Percentiles rank a stretch among this genome's conserved stretches.
Evolutionary conservation across 2,329 filamentous ascomycete genomes (phyloP).

Genomic region (Ophiosphaerella korrae): DNA sequence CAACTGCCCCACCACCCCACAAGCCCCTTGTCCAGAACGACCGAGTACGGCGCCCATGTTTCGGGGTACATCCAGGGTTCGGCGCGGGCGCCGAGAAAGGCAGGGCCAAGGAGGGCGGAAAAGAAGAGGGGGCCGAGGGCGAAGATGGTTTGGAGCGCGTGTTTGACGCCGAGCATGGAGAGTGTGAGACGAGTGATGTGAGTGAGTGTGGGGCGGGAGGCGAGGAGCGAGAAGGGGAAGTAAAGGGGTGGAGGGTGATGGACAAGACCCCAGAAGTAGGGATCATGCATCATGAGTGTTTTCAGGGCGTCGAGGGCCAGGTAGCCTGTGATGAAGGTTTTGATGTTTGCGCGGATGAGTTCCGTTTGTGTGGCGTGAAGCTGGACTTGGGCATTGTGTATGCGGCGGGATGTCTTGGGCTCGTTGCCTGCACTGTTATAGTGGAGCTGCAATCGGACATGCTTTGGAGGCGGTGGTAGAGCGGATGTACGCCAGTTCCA

Average conservation of each 20-base stretch:
- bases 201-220: slow-evolving; percentile 54
- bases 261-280: slow-evolving; percentile 70
- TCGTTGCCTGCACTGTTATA: slow-evolving; percentile 25
- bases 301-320: slow-evolving; percentile 73
- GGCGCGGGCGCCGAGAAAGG: slow-evolving; percentile 64
- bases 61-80: slow-evolving; percentile 67
- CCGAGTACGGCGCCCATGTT: slow-evolving; percentile 58
- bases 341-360: slow-evolving; percentile 42
- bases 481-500: slow-evolving; percentile 64
- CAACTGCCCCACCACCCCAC: slow-evolving; percentile 81
- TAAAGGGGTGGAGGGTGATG: slow-evolving; percentile 52
- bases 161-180: slow-evolving; percentile 61
- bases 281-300: slow-evolving; percentile 72
- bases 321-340: slow-evolving; percentile 62
- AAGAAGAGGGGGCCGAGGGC: slow-evolving; percentile 66
- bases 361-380: slow-evolving; percentile 41
- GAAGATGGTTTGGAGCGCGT: slow-evolving; percentile 66
- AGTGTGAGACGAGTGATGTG: slow-evolving; percentile 63
- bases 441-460: slow-evolving; percentile 46
- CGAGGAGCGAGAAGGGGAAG: slow-evolving; percentile 46
- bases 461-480: slow-evolving; percentile 52
- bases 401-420: slow-evolving; percentile 25
- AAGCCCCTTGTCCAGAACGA: slow-evolving; percentile 71
- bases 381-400: slow-evolving; percentile 42
- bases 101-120: slow-evolving; percentile 61